A percentile compares a stretch with the other conserved stretches of the same genome.
Conservation (phyloP, 2,329 filamentous ascomycete genomes). For the Ophiostoma angusticollis region DNA sequence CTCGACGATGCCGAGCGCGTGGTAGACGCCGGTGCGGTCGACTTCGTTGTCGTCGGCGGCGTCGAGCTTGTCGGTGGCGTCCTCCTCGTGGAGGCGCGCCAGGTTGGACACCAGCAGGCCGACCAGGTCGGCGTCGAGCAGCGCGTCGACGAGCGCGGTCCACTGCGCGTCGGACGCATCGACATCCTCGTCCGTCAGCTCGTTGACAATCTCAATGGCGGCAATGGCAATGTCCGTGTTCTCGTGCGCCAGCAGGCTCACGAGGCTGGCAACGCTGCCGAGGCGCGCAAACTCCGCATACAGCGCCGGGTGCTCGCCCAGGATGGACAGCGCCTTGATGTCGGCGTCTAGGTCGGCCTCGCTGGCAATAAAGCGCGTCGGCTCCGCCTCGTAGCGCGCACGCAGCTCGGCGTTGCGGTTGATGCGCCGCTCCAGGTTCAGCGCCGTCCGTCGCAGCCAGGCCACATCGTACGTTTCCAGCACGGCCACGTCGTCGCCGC, state of each 20-base stretch:
- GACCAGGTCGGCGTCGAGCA: slow-evolving; percentile 57
- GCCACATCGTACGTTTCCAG: slow-evolving; percentile 72
- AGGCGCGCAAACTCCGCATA: slow-evolving; percentile 70
- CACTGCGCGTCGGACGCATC: slow-evolving; percentile 69
- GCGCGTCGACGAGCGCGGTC: slow-evolving; percentile 57
- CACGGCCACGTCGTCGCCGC: slow-evolving; percentile 24
- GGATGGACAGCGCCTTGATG: slow-evolving; percentile 73
- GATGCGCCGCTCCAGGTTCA: slow-evolving; percentile 83
- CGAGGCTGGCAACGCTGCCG: slow-evolving; percentile 60
- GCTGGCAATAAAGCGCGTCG: slow-evolving; percentile 68
- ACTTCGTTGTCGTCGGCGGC: slow-evolving; percentile 46
- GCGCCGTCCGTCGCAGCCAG: slow-evolving; percentile 71
- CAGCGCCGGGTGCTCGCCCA: slow-evolving; percentile 74
- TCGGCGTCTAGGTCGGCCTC: slow-evolving; percentile 85
- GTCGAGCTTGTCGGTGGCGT: slow-evolving; percentile 41
- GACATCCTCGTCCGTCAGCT: slow-evolving; percentile 89
- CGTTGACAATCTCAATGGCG: slow-evolving; percentile 75
- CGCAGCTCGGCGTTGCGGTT: slow-evolving; percentile 81
- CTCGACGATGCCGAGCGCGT: slow-evolving; percentile 71
- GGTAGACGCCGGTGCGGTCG: slow-evolving; percentile 77
- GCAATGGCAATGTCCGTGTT: slow-evolving; percentile 95
- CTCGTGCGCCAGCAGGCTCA: slow-evolving; percentile 77
- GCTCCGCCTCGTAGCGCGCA: slow-evolving; percentile 70
- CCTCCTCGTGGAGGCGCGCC: slow-evolving; percentile 61
- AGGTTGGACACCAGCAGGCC: slow-evolving; percentile 68